Conservation (phyloP, 1,284 basidiomycete genomes). For the Phaffia rhodozyma region DNA sequence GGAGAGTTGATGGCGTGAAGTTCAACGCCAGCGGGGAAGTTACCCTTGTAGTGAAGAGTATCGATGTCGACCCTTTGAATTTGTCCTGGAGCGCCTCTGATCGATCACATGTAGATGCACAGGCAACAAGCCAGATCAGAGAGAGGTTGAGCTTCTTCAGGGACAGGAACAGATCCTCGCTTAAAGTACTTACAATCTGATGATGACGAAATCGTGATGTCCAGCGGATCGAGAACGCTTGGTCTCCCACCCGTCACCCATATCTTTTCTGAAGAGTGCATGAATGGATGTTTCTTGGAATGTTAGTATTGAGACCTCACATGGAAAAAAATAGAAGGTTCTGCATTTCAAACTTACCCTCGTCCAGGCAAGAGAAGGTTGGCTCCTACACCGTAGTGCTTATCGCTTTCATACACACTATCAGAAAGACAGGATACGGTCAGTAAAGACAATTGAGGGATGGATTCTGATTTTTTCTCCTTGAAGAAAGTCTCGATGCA, state of each 20-base stretch:
- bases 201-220: slow-evolving; percentile 82
- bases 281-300: too few species aligned
- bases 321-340: slow-evolving; percentile 24
- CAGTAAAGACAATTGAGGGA: slow-evolving; percentile 29
- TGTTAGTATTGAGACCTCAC: slow-evolving; percentile 17
- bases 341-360: slow-evolving; percentile 33
- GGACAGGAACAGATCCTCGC: background rate
- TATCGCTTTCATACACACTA: slow-evolving; percentile 64
- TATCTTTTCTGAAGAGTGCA: slow-evolving; percentile 46
- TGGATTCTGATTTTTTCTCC: slow-evolving; percentile 35
- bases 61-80: slow-evolving; percentile 78
- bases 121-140: background rate
- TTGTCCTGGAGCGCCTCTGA: slow-evolving; percentile 53
- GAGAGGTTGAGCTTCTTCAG: slow-evolving; percentile 29
- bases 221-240: slow-evolving; percentile 67
- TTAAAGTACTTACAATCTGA: slow-evolving; percentile 57
- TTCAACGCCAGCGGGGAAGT: slow-evolving; percentile 84
- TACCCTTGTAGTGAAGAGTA: slow-evolving; percentile 91
- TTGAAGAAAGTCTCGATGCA: slow-evolving; percentile 40
- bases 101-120: background rate
- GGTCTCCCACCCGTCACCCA: slow-evolving; percentile 99
- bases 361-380: slow-evolving; percentile 87
- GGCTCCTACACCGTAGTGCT: slow-evolving; percentile 85
- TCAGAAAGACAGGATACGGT: too few species aligned
- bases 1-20: slow-evolving; percentile 52